Evolutionary conservation across 1,139 yeast species (phyloP).

Genomic region (Blastobotrys arbuscula): DNA sequence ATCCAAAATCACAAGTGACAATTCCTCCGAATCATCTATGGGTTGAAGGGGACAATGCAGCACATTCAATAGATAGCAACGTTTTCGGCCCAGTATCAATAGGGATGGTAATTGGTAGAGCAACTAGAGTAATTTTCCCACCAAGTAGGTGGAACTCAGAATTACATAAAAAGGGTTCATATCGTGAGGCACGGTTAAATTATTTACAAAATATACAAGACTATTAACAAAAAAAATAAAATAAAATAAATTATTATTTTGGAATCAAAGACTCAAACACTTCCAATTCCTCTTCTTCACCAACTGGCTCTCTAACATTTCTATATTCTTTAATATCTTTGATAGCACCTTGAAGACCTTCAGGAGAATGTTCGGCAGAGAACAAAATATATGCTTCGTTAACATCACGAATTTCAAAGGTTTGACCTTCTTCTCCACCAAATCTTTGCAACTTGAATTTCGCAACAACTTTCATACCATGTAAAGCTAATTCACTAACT

Average conservation of each 20-base stretch:
- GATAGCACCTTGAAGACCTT: conserved; percentile 48
- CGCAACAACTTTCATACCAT: conserved; percentile 65
- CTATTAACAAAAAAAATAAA: background rate
- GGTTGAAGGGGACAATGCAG: conserved; percentile 89
- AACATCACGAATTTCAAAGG: conserved; percentile 35
- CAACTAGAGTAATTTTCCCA: conserved; percentile 63
- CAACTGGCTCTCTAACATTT: conserved; percentile 12
- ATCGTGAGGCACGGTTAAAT: conserved; percentile 29
- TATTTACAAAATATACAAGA: background rate
- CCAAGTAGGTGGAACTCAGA: conserved; percentile 41
- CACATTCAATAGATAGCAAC: conserved; percentile 80
- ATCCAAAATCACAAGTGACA: conserved; percentile 54
- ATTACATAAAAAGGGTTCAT: conserved; percentile 26
- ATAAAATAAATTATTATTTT: background rate
- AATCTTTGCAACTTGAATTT: conserved; percentile 56
- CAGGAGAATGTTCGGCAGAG: conserved; percentile 42
- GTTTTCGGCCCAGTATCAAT: conserved; percentile 79
- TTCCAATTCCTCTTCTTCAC: conserved; percentile 16
- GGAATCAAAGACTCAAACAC: conserved; percentile 1
- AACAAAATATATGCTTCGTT: conserved; percentile 49
- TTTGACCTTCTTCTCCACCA: conserved; percentile 20
- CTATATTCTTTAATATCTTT: conserved; percentile 42
- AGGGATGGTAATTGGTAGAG: conserved; percentile 73
- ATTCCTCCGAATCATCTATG: conserved; percentile 80
- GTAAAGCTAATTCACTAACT: conserved; percentile 58